These are phyloP conservation scores for Calonectria leucothoes DNA, from an alignment of 2,329 filamentous ascomycete species.

Conservation along the genomic window DNA sequence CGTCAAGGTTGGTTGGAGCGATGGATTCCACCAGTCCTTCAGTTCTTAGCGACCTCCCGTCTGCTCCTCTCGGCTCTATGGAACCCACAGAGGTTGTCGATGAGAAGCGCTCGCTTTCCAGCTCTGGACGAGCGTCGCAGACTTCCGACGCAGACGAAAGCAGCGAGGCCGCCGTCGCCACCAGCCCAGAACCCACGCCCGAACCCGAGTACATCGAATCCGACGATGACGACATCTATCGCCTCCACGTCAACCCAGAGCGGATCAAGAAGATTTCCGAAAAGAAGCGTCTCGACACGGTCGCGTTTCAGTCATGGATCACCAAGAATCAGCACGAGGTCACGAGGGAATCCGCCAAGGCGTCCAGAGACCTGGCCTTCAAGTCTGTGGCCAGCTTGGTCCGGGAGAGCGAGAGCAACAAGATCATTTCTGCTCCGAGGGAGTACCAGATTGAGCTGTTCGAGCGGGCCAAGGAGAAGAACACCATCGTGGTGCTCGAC, in stretches of 20 bases:
- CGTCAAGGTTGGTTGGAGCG: neutral
- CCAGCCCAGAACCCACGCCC: neutral
- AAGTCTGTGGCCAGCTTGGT: slow-evolving; percentile 49
- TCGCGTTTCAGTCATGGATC: slow-evolving; percentile 60
- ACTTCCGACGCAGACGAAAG: neutral
- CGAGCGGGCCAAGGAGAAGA: slow-evolving; percentile 84
- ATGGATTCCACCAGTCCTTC: neutral
- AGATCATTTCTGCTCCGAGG: slow-evolving; percentile 80
- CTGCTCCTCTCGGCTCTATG: neutral
- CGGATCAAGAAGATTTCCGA: slow-evolving; percentile 55
- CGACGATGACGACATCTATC: slow-evolving; percentile 42
- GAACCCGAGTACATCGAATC: slow-evolving; percentile 29
- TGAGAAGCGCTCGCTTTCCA: neutral
- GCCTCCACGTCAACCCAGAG: slow-evolving; percentile 43
- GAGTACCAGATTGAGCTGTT: slow-evolving; percentile 96
- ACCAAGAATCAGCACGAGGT: slow-evolving; percentile 50
- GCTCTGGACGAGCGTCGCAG: neutral
- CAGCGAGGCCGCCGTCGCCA: neutral
- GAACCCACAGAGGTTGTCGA: neutral
- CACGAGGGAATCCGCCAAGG: slow-evolving; percentile 39
- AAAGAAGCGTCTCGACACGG: slow-evolving; percentile 61
- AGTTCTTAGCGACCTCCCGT: neutral
- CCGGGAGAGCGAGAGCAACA: slow-evolving; percentile 51
- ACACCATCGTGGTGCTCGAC: slow-evolving; percentile 92
- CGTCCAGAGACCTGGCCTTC: slow-evolving; percentile 41